Conservation (phyloP, 2,329 filamentous ascomycete species). For the Neophaeococcomyces aloes region DNA sequence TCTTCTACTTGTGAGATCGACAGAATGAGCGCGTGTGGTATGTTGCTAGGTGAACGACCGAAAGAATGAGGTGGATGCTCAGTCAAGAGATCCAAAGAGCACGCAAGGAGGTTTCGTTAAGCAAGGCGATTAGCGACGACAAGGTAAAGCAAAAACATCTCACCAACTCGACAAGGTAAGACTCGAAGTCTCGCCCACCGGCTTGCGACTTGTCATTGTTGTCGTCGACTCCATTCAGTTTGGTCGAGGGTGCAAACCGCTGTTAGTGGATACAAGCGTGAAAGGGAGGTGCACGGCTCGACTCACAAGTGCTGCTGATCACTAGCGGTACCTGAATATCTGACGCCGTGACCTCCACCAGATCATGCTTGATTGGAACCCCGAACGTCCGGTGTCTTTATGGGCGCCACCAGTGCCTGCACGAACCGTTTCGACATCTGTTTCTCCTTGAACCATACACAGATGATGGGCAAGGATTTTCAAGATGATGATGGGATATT, state of each 20-base stretch:
- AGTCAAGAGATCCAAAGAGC: constrained; percentile 19
- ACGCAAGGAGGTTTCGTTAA: not conserved
- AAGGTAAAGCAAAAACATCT: not conserved
- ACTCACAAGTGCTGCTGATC: too few relatives aligned
- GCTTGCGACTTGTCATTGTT: not conserved
- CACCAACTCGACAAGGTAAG: not conserved
- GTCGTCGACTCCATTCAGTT: constrained; percentile 1
- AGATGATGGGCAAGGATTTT: too few relatives aligned
- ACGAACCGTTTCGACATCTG: too few relatives aligned
- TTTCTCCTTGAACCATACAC: too few relatives aligned
- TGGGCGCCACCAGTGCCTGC: too few relatives aligned
- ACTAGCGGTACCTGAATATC: constrained; percentile 1
- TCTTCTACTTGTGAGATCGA: not conserved
- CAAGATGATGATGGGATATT: too few relatives aligned
- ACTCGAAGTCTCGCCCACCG: not conserved
- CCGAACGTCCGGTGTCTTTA: too few relatives aligned
- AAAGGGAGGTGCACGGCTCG: too few relatives aligned
- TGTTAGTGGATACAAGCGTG: not conserved
- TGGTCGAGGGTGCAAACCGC: not conserved
- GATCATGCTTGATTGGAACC: constrained; percentile 2
- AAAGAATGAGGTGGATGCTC: constrained; percentile 12
- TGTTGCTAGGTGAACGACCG: constrained; percentile 7
- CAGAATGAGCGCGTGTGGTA: not conserved
- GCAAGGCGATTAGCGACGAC: not conserved
- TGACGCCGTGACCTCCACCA: not conserved